Evolutionary conservation across 2,329 filamentous ascomycete species (phyloP).

Genomic region (Tricladium varicosporioides): DNA sequence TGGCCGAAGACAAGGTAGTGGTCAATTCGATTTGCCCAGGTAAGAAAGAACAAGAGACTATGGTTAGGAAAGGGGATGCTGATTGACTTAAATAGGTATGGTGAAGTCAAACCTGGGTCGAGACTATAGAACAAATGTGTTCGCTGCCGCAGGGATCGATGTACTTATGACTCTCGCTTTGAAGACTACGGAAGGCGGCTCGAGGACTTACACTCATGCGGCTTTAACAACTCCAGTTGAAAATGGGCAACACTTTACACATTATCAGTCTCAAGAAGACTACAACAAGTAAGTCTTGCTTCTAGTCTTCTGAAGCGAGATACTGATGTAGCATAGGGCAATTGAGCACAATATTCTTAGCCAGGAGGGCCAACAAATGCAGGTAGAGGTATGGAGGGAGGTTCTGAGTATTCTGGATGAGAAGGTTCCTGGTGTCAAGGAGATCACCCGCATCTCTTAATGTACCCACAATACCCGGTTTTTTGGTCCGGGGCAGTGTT

Average conservation of each 20-base stretch:
- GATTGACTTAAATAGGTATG: constrained; percentile 16
- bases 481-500: not conserved
- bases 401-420: constrained; percentile 22
- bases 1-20: constrained; percentile 19
- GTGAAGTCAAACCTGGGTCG: constrained; percentile 27
- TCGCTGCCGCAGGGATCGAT: constrained; percentile 14
- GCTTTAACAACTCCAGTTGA: constrained; percentile 26
- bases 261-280: constrained; percentile 25
- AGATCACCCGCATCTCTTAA: constrained; percentile 11
- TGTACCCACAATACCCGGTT: not conserved
- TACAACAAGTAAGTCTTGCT: constrained; percentile 23
- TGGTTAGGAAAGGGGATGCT: not conserved
- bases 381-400: constrained; percentile 29
- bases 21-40: constrained; percentile 28
- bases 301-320: not conserved
- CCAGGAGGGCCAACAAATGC: constrained; percentile 26
- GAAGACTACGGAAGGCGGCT: constrained; percentile 34
- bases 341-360: constrained; percentile 23
- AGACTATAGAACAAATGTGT: constrained; percentile 19
- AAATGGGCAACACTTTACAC: constrained; percentile 26
- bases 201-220: constrained; percentile 31
- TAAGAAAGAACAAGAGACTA: not conserved
- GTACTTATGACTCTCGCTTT: constrained; percentile 18
- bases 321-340: constrained; percentile 15
- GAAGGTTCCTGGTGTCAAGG: constrained; percentile 23